Evolutionary conservation across 108 stramenopile genomes (phyloP), one percentile per base, ranked within the genome.

Genomic region (Cyclotella cryptica): DNA sequence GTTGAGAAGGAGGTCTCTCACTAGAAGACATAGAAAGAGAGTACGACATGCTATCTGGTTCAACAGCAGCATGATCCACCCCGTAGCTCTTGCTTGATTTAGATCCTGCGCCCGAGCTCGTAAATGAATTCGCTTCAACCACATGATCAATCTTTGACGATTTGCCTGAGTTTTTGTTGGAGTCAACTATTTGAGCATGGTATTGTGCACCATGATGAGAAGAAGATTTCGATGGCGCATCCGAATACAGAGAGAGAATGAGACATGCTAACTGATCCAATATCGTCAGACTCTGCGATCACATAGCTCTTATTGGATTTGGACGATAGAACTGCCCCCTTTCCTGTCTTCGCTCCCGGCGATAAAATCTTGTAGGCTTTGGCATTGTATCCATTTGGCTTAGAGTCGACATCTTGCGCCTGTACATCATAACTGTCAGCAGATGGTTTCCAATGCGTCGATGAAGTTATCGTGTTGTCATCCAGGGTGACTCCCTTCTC

Each of bases 211-310:
- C 35, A 35, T 2, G 2, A 35, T 2, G 35, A 35, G 35, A 35
- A 35, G 35, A 5, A 35, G 35, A 5, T 35, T 35, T 35, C 35
- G 35, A 35, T 35, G 35, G 35, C 35, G 35, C 6, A 2, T 35
- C 35, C 35, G 6, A 35, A 35, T 2, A 35, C 35, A 49, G 47
- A 49, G 3, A 49, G 15, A n/a, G 47, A 49, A 49, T n/a, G n/a
- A 9, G 47, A 49, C 47, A 49, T 49, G n/a, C 47, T 49, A n/a
- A 49, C 9, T n/a, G 47, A 49, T 49, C 47, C 47, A 49, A 49
- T 49, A 7, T n/a, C n/a, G 18, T 49, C 47, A 49, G 1, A 3
- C 2, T 49, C 47, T 49, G 15, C 9, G 47, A 35, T 35, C 35
- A 5, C 35, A 6, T n/a, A 17, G n/a, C 47, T n/a, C 47, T 49